Percentiles rank a stretch among this genome's conserved stretches.
Evolutionary conservation across 148 eudicot species (phyloP).

Genomic region (Dysphania ambrosioides): DNA sequence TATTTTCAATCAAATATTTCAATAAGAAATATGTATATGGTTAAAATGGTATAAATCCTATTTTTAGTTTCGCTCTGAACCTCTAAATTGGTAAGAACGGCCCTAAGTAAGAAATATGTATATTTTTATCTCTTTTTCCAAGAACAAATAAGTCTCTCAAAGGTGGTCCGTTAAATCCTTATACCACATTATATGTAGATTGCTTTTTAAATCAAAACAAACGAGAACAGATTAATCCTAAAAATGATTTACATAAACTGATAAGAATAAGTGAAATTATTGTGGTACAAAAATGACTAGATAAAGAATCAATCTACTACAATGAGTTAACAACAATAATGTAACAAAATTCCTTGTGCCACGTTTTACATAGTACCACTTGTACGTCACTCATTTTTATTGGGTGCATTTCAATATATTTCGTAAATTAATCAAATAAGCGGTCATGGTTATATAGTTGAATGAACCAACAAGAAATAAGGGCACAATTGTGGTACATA

Average conservation of each 20-base stretch:
- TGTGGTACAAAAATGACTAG: neutral
- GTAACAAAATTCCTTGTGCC: neutral
- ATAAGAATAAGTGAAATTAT: neutral
- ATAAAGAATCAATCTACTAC: neutral
- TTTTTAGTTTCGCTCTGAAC: too few relatives aligned
- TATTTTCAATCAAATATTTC: too few relatives aligned
- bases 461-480: neutral
- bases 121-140: too few relatives aligned
- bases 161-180: too few relatives aligned
- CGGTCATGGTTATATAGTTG: neutral
- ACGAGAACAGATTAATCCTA: too few relatives aligned
- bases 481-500: neutral
- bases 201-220: too few relatives aligned
- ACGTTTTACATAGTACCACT: neutral
- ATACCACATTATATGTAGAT: too few relatives aligned
- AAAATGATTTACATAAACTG: neutral
- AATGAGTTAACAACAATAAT: neutral
- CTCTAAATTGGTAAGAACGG: too few relatives aligned
- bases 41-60: too few relatives aligned
- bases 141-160: too few relatives aligned
- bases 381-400: neutral
- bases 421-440: conserved; percentile 1
- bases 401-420: neutral
- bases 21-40: too few relatives aligned
- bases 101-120: too few relatives aligned